Base-by-base conservation (phyloP, 176 grass and related monocot species). In the Cymbopogon citratus region DNA sequence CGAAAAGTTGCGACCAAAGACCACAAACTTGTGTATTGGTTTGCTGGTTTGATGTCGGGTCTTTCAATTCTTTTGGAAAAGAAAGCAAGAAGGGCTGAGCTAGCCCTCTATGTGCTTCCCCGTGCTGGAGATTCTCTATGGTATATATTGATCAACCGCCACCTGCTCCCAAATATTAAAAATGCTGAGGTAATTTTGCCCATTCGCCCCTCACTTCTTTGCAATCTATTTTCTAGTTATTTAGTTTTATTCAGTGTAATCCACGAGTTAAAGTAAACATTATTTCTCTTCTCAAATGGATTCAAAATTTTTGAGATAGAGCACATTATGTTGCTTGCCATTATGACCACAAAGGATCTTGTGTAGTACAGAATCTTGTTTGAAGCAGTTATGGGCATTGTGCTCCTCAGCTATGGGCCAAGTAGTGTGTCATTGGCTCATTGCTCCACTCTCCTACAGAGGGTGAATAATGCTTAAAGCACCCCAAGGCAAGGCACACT, bases 31-130 rank as follows among this genome's bases (percentile, higher is more conserved):
- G 78, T 99, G 35, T 99, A 93, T 78, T 99, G 96, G 92, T 87
- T 91, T 91, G 85, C 91, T 85, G 96, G 96, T 85, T 90, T 88
- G 79, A 66, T 95, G 23, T 87, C 96, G 18, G 96, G 91, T 79
- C 78, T 93, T 75, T 95, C 96, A 1, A 94, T 99, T 80, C 92
- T 99, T 83, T 74, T 99, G 76, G 92, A 99, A 87, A 93, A 99
- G 74, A 99, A 99, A 80, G 80, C 77, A 61, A 94, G 96, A 86
- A 90, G 96, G 86, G 92, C 89, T 54, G 96, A 99, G 87, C 64
- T 99, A 77, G 92, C 96, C 4, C 92, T 99, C 48, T 99, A 99
- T 87, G 96, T 95, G 65, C 87, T 99, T 67, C 96, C 96, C 18
- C 88, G 96, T 71, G 93, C 92, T 90, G 96, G 85, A 49, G 93